Percentiles rank a stretch among this genome's conserved stretches.
Evolutionary conservation across 2,329 filamentous ascomycete genomes (phyloP).

Genomic region (Phaeomoniella chlamydospora): DNA sequence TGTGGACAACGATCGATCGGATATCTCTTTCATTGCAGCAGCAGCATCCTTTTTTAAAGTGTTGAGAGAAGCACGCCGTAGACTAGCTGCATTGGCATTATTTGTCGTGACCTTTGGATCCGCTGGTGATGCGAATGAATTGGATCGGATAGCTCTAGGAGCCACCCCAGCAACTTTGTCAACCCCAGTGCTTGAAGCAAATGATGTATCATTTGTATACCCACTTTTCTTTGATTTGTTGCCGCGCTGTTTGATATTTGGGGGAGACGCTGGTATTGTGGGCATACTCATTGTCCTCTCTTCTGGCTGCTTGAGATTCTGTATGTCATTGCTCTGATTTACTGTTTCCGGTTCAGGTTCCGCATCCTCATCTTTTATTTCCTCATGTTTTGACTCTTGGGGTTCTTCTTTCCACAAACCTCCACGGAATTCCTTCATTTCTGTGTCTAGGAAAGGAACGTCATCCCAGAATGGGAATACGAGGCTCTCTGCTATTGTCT

Average conservation of each 20-base stretch:
- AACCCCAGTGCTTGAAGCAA: constrained; percentile 13
- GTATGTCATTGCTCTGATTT: constrained; percentile 8
- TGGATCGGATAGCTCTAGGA: constrained; percentile 44
- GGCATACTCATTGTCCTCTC: constrained; percentile 21
- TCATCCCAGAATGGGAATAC: constrained; percentile 96
- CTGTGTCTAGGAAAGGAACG: constrained; percentile 74
- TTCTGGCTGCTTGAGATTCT: constrained; percentile 6
- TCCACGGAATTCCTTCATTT: constrained; percentile 63
- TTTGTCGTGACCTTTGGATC: constrained; percentile 55
- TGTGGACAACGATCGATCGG: constrained; percentile 44
- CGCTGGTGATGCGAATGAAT: constrained; percentile 47
- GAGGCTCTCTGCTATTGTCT: constrained; percentile 81
- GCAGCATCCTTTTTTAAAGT: constrained; percentile 46
- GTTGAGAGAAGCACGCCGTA: constrained; percentile 38
- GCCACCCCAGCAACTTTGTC: constrained; percentile 18
- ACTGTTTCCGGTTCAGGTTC: constrained; percentile 14
- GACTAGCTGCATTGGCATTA: constrained; percentile 49
- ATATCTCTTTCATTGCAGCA: constrained; percentile 52
- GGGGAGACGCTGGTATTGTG: constrained; percentile 10
- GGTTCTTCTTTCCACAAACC: constrained; percentile 55
- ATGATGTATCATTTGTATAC: constrained; percentile 19
- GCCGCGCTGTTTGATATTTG: constrained; percentile 8
- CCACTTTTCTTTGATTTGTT: constrained; percentile 24
- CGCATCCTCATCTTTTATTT: constrained; percentile 15
- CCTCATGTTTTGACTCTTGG: constrained; percentile 8